Conservation (phyloP, 345 rosid genomes). For the Eutrema japonicum region DNA sequence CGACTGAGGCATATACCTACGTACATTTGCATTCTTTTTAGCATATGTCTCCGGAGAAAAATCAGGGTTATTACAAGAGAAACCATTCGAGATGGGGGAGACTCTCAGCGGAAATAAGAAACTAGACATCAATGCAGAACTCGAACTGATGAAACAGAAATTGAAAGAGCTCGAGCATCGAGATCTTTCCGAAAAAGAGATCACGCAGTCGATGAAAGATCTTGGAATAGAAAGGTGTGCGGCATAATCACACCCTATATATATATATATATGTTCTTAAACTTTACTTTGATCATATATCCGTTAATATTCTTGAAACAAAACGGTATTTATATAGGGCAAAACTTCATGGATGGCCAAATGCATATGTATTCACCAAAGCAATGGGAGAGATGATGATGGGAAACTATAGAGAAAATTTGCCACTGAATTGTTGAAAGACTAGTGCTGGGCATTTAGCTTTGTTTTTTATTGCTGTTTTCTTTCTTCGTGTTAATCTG, state of each 20-base stretch:
- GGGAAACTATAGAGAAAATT: constrained; percentile 51
- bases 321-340: constrained; percentile 50
- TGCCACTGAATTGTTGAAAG: no score
- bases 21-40: constrained; percentile 9
- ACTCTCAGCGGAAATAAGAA: constrained; percentile 31
- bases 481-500: no score
- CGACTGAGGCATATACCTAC: background rate
- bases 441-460: no score
- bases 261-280: background rate
- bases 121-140: constrained; percentile 40
- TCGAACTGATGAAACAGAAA: constrained; percentile 39
- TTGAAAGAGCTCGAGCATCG: constrained; percentile 36
- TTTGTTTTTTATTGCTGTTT: no score
- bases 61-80: constrained; percentile 37
- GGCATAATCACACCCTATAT: background rate
- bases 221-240: constrained; percentile 45
- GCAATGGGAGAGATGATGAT: constrained; percentile 87
- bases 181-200: constrained; percentile 37
- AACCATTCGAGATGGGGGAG: constrained; percentile 44
- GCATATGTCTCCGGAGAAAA: constrained; percentile 45
- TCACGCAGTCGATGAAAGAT: constrained; percentile 43
- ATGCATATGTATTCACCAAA: constrained; percentile 81
- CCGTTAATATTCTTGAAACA: background rate
- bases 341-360: constrained; percentile 78
- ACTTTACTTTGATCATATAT: background rate